phyloP scores from a whole-genome alignment of 2,329 filamentous ascomycete genomes.

The Coleophoma eucalyptorum region DNA sequence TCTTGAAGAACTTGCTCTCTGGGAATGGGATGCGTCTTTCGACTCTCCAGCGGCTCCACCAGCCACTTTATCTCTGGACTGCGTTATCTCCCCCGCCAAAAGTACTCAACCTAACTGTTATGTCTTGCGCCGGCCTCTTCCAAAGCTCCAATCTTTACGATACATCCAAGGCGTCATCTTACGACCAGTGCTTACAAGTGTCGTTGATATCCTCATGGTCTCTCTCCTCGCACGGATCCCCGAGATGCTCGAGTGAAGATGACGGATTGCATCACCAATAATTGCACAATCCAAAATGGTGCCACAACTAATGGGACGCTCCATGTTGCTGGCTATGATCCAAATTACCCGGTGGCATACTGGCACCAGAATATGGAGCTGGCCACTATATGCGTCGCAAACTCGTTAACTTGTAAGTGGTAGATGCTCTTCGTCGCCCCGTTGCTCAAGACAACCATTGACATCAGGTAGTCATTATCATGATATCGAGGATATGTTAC shows the following conservation, averaged over 20 bases:
- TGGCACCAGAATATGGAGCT: conserved; percentile 25
- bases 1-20: no score
- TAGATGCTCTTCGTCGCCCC: no score
- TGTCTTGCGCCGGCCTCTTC: no score
- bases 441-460: background rate
- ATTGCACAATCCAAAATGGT: conserved; percentile 13
- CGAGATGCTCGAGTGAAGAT: background rate
- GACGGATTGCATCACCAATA: conserved; percentile 3
- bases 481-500: conserved; percentile 20
- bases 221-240: background rate
- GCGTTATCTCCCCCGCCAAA: no score
- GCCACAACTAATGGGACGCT: conserved; percentile 15
- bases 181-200: no score
- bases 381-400: conserved; percentile 18
- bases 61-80: no score
- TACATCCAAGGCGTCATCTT: no score
- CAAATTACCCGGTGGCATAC: conserved; percentile 14
- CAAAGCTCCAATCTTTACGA: no score
- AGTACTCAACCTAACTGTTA: no score
- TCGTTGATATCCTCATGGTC: background rate
- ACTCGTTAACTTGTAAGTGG: conserved; percentile 22
- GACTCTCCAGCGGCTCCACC: no score
- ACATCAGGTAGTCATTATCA: conserved; percentile 18
- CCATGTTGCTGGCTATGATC: conserved; percentile 17
- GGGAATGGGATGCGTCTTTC: no score